Conservation (phyloP, 2,329 filamentous ascomycete species). For the Basipetospora chlamydospora region DNA sequence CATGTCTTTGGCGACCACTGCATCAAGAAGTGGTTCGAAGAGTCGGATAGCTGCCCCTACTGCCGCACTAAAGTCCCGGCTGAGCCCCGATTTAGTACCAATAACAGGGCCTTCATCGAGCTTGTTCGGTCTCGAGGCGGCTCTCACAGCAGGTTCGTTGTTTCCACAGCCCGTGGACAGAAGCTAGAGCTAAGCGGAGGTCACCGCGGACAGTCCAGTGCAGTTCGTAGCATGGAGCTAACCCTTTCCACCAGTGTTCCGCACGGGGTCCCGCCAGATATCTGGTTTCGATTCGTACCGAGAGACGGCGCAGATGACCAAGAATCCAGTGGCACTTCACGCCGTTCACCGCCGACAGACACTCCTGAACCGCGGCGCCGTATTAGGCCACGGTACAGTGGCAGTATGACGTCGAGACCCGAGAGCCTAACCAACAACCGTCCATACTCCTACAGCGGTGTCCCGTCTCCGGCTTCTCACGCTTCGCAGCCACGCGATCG, state of each 20-base stretch:
- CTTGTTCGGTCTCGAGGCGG: slow-evolving; percentile 2
- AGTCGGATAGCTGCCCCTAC: slow-evolving; percentile 49
- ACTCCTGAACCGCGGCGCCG: slow-evolving; percentile 2
- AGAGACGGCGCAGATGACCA: not conserved
- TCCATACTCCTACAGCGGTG: slow-evolving; percentile 1
- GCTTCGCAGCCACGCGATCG: slow-evolving; percentile 3
- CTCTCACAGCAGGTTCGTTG: not conserved
- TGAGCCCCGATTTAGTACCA: slow-evolving; percentile 16
- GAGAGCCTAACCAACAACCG: not conserved
- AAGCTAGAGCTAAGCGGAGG: no score
- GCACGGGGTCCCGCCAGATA: not conserved
- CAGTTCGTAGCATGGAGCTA: not conserved
- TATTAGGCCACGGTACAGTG: slow-evolving; percentile 5
- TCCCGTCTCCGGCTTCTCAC: not conserved
- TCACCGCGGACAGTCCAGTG: no score
- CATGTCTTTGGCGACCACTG: slow-evolving; percentile 51
- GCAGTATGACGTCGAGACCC: not conserved
- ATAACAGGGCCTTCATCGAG: slow-evolving; percentile 4
- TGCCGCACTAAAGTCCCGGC: slow-evolving; percentile 47
- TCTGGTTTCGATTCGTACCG: not conserved
- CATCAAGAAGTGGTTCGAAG: slow-evolving; percentile 51
- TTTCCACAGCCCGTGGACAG: no score
- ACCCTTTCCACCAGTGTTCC: not conserved
- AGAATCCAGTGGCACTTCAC: not conserved
- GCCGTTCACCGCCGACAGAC: slow-evolving; percentile 5